Evolutionary conservation across 768 basidiomycete genomes (phyloP).

Genomic region (Pisolithus sp.): DNA sequence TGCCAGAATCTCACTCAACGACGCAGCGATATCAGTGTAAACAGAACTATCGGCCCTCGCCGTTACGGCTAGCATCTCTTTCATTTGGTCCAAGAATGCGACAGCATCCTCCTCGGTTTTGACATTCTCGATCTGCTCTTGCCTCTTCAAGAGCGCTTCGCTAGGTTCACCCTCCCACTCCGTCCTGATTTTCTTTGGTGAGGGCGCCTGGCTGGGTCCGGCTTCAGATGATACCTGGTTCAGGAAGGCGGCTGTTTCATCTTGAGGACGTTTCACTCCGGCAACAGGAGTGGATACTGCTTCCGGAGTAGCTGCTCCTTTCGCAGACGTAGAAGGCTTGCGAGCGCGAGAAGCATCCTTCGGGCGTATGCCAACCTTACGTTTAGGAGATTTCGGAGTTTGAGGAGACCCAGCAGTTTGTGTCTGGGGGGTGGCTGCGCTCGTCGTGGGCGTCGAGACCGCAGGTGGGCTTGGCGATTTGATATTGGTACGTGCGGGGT

Average conservation of each 20-base stretch:
- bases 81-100: constrained; percentile 57
- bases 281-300: constrained; percentile 22
- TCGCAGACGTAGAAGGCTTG: constrained; percentile 27
- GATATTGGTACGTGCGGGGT: constrained; percentile 7
- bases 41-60: constrained; percentile 34
- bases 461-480: constrained; percentile 37
- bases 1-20: constrained; percentile 59
- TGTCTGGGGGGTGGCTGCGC: constrained; percentile 34
- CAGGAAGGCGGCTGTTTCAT: constrained; percentile 25
- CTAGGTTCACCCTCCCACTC: constrained; percentile 63
- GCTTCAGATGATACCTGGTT: constrained; percentile 28
- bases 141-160: constrained; percentile 39
- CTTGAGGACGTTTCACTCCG: constrained; percentile 31
- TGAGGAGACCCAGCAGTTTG: constrained; percentile 49
- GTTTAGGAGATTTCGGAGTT: constrained; percentile 66
- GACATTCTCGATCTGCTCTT: constrained; percentile 38
- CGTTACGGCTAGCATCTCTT: constrained; percentile 53
- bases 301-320: constrained; percentile 30
- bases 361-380: constrained; percentile 43
- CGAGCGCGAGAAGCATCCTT: constrained; percentile 30
- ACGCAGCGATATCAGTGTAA: constrained; percentile 47
- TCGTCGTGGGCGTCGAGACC: constrained; percentile 46
- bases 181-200: constrained; percentile 65
- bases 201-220: constrained; percentile 43
- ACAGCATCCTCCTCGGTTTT: constrained; percentile 64